Evolutionary conservation across 2,329 filamentous ascomycete genomes (phyloP).

Genomic region (Pseudogymnoascus sp.): DNA sequence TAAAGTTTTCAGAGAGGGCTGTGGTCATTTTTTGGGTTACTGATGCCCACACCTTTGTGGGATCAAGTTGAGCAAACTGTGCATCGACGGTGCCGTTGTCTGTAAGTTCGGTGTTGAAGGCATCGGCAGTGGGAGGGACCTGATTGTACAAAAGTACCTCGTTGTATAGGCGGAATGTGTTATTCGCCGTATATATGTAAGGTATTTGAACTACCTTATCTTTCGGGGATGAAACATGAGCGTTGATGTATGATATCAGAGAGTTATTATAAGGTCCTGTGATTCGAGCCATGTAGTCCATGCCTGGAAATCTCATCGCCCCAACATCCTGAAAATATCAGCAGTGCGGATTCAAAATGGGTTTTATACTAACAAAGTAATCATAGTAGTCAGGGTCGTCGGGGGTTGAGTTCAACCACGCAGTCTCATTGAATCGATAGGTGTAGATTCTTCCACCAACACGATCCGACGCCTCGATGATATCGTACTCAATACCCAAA

Average conservation of each 20-base stretch:
- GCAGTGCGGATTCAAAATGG: background rate
- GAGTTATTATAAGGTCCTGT: slow-evolving; percentile 16
- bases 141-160: slow-evolving; percentile 19
- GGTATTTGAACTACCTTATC: slow-evolving; percentile 8
- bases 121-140: slow-evolving; percentile 18
- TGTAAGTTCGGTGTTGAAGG: background rate
- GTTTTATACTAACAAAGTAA: background rate
- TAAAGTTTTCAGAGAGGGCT: background rate
- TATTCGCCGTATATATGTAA: slow-evolving; percentile 11
- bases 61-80: background rate
- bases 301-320: slow-evolving; percentile 35
- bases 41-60: slow-evolving; percentile 9
- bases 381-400: slow-evolving; percentile 34
- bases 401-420: background rate
- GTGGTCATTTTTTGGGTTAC: background rate
- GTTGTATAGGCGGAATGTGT: slow-evolving; percentile 12
- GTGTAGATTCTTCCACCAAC: slow-evolving; percentile 33
- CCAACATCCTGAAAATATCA: slow-evolving; percentile 24
- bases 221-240: background rate
- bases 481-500: slow-evolving; percentile 26
- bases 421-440: slow-evolving; percentile 26
- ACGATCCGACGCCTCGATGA: slow-evolving; percentile 30
- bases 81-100: background rate
- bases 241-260: slow-evolving; percentile 10
- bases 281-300: slow-evolving; percentile 24